These are phyloP conservation scores for Brettanomyces anomalus DNA, from an alignment of 805 yeast genomes.

Conservation along the genomic window DNA sequence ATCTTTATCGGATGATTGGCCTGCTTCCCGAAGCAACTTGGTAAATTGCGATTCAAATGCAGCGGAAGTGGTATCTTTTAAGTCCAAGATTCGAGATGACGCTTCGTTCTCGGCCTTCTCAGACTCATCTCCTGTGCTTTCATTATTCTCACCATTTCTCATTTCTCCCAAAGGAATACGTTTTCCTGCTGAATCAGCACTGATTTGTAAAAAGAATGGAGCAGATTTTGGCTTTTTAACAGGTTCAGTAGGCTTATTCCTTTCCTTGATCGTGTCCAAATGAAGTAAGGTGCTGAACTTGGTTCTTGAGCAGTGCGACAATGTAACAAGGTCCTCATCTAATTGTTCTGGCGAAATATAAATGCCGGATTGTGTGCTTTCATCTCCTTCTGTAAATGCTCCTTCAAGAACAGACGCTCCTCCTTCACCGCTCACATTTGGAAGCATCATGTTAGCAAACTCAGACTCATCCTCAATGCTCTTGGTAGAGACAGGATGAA, in stretches of 20 bases:
- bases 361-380: slow-evolving; percentile 16
- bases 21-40: slow-evolving; percentile 46
- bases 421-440: slow-evolving; percentile 73
- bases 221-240: slow-evolving; percentile 76
- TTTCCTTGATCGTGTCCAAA: slow-evolving; percentile 71
- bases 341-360: slow-evolving; percentile 58
- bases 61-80: slow-evolving; percentile 25
- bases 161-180: slow-evolving; percentile 37
- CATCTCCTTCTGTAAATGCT: slow-evolving; percentile 44
- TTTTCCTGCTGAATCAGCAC: slow-evolving; percentile 65
- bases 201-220: slow-evolving; percentile 67
- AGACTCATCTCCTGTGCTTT: slow-evolving; percentile 21
- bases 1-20: slow-evolving; percentile 24
- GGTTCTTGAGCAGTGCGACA: slow-evolving; percentile 67
- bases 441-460: slow-evolving; percentile 54
- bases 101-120: slow-evolving; percentile 17
- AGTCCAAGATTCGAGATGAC: slow-evolving; percentile 21
- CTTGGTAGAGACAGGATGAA: slow-evolving; percentile 64
- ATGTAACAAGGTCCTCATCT: slow-evolving; percentile 52
- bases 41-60: slow-evolving; percentile 73
- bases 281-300: slow-evolving; percentile 74
- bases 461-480: slow-evolving; percentile 69
- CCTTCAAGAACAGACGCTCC: slow-evolving; percentile 68
- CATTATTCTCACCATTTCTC: slow-evolving; percentile 20
- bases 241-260: slow-evolving; percentile 87